These are phyloP conservation scores for Parietichytrium sp. DNA, from an alignment of 108 stramenopile genomes.

Conservation along the genomic window DNA sequence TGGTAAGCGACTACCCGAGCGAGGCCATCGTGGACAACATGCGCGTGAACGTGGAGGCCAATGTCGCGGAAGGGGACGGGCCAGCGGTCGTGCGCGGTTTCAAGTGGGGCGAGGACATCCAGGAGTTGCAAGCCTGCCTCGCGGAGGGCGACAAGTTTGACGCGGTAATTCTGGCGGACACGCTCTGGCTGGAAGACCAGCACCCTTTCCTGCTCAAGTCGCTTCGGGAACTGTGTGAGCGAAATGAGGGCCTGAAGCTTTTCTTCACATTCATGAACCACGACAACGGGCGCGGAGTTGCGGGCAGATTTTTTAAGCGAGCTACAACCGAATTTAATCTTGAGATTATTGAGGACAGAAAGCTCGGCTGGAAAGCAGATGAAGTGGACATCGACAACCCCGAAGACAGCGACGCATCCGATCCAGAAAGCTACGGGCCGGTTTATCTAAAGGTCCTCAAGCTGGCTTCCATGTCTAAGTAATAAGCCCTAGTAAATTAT, in stretches of 20 bases:
- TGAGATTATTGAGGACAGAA: background rate
- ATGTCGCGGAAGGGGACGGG: background rate
- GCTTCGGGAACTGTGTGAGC: background rate
- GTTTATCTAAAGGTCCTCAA: no score
- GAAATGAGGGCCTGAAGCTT: no score
- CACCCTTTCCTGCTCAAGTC: background rate
- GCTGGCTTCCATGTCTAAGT: no score
- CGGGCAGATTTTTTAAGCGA: background rate
- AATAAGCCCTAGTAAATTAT: no score
- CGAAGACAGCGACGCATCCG: constrained; percentile 26
- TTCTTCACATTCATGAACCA: constrained; percentile 37
- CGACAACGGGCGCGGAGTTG: constrained; percentile 1
- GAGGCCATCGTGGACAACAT: constrained; percentile 31
- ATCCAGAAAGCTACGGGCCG: constrained; percentile 21
- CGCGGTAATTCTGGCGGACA: constrained; percentile 9
- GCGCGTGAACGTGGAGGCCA: background rate
- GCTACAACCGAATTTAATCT: background rate
- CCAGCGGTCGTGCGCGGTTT: constrained; percentile 30
- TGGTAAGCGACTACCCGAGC: constrained; percentile 24
- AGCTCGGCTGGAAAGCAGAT: background rate
- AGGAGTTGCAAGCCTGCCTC: background rate
- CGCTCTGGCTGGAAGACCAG: constrained; percentile 13
- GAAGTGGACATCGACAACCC: background rate
- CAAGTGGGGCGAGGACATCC: constrained; percentile 22
- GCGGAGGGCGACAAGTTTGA: background rate